These are phyloP conservation scores for Mycena amicta DNA, from an alignment of 768 basidiomycete genomes.

Conservation along the genomic window DNA sequence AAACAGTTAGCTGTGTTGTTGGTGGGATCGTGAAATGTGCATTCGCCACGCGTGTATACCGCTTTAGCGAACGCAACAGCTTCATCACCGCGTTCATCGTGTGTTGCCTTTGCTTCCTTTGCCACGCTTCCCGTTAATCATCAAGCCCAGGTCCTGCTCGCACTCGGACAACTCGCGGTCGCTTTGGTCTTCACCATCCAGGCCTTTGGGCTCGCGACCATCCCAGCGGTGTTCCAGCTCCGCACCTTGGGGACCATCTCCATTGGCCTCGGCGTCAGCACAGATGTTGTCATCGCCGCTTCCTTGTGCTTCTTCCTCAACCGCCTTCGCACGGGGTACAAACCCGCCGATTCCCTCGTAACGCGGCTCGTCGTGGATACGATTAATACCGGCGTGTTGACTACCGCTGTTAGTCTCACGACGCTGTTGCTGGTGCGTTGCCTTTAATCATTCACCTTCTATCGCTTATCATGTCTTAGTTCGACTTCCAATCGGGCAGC, in stretches of 20 bases:
- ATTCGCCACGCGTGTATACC: neutral
- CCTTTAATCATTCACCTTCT: neutral
- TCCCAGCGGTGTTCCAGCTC: conserved; percentile 47
- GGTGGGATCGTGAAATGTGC: conserved; percentile 57
- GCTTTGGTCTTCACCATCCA: conserved; percentile 28
- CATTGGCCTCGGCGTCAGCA: conserved; percentile 53
- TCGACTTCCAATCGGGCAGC: conserved; percentile 54
- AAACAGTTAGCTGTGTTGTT: conserved; percentile 42
- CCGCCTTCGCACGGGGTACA: conserved; percentile 55
- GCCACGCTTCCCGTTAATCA: neutral
- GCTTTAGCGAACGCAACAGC: neutral
- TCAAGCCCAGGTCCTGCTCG: conserved; percentile 40
- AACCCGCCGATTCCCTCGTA: conserved; percentile 54
- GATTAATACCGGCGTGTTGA: conserved; percentile 66
- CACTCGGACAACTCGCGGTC: conserved; percentile 55
- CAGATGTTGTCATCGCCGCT: conserved; percentile 60
- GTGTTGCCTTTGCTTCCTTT: neutral
- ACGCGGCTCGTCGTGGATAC: conserved; percentile 60
- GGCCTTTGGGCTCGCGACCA: conserved; percentile 44
- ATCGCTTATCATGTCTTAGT: conserved; percentile 39
- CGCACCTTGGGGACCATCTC: conserved; percentile 53
- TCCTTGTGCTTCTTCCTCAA: conserved; percentile 64
- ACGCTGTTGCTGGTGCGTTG: conserved; percentile 58
- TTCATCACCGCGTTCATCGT: neutral
- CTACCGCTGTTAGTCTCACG: conserved; percentile 50